Evolutionary conservation across 306 rosid species (phyloP), one percentile per base, ranked within the genome.

Genomic region (Prinsepia uniflora): DNA sequence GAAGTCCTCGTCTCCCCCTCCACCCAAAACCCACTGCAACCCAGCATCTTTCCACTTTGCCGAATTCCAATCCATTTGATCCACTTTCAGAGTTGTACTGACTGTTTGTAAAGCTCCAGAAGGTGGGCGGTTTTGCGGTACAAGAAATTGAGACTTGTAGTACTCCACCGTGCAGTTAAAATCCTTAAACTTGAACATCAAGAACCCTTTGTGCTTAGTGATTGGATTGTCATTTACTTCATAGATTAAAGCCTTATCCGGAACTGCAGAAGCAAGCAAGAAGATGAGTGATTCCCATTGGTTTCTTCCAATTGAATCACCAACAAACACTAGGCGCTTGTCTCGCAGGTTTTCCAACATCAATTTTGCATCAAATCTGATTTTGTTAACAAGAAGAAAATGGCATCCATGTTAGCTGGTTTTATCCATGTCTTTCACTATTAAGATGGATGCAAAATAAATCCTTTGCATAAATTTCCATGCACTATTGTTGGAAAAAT

Each of bases 261-360:
- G 55, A 73, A 87, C 84, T 63, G 70, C 95, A 59, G 95, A 86
- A 52, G 98, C 83, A n/a, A 92, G 92, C 95, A 92, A 70, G 87
- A 96, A 92, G 9, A 92, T 79, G 53, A 92, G 85, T 12, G 96
- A 92, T 49, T 92, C 96, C 98, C 98, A 92, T 75, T 89, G 96
- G 79, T 92, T 92, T 78, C 98, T 82, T 52, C 98, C 98, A 10
- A 92, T 89, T 36, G 98, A 92, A 75, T 89, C 98, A 17, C 98
- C 98, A n/a, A 75, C 90, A 45, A 92, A 92, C 46, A 85, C 96
- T 19, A 89, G 40, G 39, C 95, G 76, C 70, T 89, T 92, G 84
- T 84, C 80, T 40, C 85, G 72, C 69, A 89, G 69, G 53, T 84
- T 89, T 72, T 86, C 96, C 84, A 92, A 56, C 95, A 89, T 87